Evolutionary conservation across 2,329 filamentous ascomycete genomes (phyloP), one percentile per base, ranked within the genome.

Genomic region (Aspergillus ochraceoroseus): DNA sequence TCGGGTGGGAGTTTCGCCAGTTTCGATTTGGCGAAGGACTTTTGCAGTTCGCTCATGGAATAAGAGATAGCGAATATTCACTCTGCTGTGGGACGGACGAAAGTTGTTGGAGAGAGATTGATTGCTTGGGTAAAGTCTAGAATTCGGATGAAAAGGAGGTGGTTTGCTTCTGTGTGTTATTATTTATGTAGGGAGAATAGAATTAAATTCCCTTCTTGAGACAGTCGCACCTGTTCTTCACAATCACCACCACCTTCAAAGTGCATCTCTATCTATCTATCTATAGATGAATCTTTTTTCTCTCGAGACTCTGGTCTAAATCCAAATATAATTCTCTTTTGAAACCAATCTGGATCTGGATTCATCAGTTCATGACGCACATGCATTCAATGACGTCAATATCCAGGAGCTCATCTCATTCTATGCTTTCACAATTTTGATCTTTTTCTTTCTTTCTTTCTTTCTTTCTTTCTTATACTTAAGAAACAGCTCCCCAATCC

Each of bases 41-140:
- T 82, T 63, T 88, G 85, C 44, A 90, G 75, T 55, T 88, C 82
- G 62, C 85, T 90, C 87, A 94, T 94, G 33, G 44, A 37, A 6
- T 6, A 13, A 13, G 28, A 5, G 36, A 34, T 13, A 22, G 9
- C 20, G 20, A 5, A 9, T 5, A 22, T 22, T 5, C 20, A 22
- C 5, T 22, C 5, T 5, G 5, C n/a, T n/a, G n/a, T n/a, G n/a
- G n/a, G n/a, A n/a, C n/a, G n/a, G n/a, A n/a, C n/a, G n/a, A n/a
- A n/a, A n/a, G n/a, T n/a, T 20, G 12, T 32, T 19, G 30, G 17
- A 32, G 15, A 20, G 15, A n/a, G n/a, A n/a, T n/a, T n/a, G n/a
- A n/a, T n/a, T n/a, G n/a, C n/a, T n/a, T n/a, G n/a, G n/a, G 9
- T 28, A 13, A n/a, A 28, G 3, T 28, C 26, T n/a, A n/a, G n/a